These are phyloP conservation scores for Pythium rishiriense DNA, from an alignment of 352 stramenopile genomes.

Conservation along the genomic window DNA sequence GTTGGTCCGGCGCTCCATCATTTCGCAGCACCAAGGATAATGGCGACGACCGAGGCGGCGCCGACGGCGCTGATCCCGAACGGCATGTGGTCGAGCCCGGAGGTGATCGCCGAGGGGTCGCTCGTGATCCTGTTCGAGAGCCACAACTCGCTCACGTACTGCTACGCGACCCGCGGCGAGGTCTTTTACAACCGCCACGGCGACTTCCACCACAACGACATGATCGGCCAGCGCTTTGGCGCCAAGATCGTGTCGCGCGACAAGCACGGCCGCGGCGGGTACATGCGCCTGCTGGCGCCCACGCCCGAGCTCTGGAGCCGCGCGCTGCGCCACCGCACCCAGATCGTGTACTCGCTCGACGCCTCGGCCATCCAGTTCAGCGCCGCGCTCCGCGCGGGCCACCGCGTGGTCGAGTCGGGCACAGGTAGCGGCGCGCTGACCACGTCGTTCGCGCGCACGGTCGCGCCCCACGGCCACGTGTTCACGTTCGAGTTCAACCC, in stretches of 20 bases:
- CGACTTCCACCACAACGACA: conserved; percentile 97
- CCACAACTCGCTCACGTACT: conserved; percentile 95
- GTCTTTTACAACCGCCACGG: conserved; percentile 97
- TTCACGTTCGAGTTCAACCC: conserved; percentile 99
- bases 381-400: conserved; percentile 89
- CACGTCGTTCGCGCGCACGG: conserved; percentile 90
- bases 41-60: background rate
- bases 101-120: conserved; percentile 69
- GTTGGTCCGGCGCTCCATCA: conserved; percentile 9
- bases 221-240: conserved; percentile 89
- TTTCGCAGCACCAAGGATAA: background rate
- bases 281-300: conserved; percentile 94
- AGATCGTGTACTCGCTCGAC: conserved; percentile 98
- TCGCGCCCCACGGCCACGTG: conserved; percentile 89
- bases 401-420: conserved; percentile 91
- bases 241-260: conserved; percentile 70
- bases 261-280: conserved; percentile 80
- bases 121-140: conserved; percentile 98
- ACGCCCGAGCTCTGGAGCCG: conserved; percentile 97
- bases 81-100: conserved; percentile 62
- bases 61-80: conserved; percentile 46
- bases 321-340: conserved; percentile 91
- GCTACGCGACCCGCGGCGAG: conserved; percentile 88
- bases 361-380: conserved; percentile 92
- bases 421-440: conserved; percentile 93